phyloP scores from a whole-genome alignment of 1,139 yeast species.

The Candida smagusa region DNA sequence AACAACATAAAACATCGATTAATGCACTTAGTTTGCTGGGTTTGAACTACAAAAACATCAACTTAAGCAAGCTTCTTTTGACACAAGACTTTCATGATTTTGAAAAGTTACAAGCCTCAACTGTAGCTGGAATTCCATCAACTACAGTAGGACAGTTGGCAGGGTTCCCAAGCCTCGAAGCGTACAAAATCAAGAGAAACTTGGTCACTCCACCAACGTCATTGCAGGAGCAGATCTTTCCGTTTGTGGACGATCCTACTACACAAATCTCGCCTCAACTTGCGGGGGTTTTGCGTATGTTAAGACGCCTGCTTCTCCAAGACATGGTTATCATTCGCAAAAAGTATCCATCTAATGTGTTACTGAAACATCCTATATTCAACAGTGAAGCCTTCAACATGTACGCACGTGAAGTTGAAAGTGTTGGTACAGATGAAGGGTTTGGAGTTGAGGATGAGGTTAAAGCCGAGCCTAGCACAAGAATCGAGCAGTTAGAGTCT shows the following conservation, averaged over 20 bases:
- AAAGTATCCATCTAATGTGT: constrained; percentile 24
- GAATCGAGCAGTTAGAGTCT: neutral
- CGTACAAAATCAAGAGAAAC: constrained; percentile 21
- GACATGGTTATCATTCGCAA: constrained; percentile 31
- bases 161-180: constrained; percentile 21
- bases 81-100: constrained; percentile 14
- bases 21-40: constrained; percentile 22
- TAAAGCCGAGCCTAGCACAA: neutral
- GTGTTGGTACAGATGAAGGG: constrained; percentile 2
- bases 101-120: constrained; percentile 7
- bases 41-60: constrained; percentile 19
- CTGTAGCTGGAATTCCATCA: constrained; percentile 15
- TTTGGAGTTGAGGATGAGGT: neutral
- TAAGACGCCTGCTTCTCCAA: constrained; percentile 28
- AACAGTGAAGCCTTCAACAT: constrained; percentile 18
- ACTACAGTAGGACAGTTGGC: constrained; percentile 19
- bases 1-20: constrained; percentile 27
- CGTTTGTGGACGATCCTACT: constrained; percentile 21
- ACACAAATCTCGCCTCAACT: constrained; percentile 10
- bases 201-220: constrained; percentile 27
- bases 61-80: constrained; percentile 19
- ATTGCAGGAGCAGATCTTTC: constrained; percentile 26
- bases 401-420: constrained; percentile 18
- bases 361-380: constrained; percentile 28
- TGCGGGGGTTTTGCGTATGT: constrained; percentile 18